Conservation (phyloP, 2,329 filamentous ascomycete genomes). For the Pseudocercospora cruenta region DNA sequence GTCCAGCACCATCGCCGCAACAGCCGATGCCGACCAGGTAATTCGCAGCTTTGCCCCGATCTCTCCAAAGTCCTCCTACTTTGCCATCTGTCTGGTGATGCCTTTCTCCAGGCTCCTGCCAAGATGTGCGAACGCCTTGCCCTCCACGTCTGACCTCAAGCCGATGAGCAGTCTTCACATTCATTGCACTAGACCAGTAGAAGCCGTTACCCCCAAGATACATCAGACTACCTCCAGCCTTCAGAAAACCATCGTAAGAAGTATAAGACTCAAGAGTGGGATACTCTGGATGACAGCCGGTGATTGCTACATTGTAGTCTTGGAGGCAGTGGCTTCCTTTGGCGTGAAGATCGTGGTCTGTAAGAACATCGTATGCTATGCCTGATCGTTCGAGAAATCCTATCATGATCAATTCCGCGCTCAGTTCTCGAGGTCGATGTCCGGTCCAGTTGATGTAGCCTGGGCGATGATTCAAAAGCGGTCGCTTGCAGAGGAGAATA, state of each 20-base stretch:
- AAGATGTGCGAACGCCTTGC: conserved; percentile 1
- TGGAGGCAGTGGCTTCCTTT: neutral
- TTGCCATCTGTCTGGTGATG: neutral
- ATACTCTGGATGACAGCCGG: neutral
- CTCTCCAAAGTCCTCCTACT: conserved; percentile 7
- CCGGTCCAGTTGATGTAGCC: conserved; percentile 9
- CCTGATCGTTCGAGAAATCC: neutral
- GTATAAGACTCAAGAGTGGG: neutral
- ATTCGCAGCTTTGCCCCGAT: conserved; percentile 7
- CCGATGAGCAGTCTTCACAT: neutral
- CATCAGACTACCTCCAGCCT: neutral
- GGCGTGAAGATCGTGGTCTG: neutral
- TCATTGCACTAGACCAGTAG: conserved; percentile 3
- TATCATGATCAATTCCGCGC: neutral
- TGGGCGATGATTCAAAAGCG: neutral
- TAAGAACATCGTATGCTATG: neutral
- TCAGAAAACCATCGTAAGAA: neutral
- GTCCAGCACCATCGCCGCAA: conserved; percentile 7
- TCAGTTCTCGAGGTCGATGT: neutral
- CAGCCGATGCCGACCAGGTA: conserved; percentile 9
- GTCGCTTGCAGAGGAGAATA: conserved; percentile 3
- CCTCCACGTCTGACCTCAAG: conserved; percentile 4
- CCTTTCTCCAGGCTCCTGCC: conserved; percentile 1
- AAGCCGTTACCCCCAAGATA: neutral
- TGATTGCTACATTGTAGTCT: neutral